Percentiles rank a stretch among this genome's conserved stretches.
Evolutionary conservation across 225 moss, liverwort and hornwort species (phyloP).

Genomic region (Climacium dendroides): DNA sequence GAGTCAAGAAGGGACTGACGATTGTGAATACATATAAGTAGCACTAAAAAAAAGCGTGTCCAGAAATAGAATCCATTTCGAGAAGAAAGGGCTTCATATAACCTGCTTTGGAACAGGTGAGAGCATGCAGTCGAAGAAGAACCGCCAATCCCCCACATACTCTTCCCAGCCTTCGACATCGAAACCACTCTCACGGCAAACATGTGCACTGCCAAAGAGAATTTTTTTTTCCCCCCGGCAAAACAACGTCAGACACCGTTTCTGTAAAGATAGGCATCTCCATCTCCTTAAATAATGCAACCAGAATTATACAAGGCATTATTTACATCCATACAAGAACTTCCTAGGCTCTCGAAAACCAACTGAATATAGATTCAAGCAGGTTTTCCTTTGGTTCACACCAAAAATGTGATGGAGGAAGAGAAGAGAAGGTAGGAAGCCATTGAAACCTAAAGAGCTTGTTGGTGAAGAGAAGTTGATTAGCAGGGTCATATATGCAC

Average conservation of each 20-base stretch:
- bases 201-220: conserved; percentile 60
- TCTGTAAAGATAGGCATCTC: not conserved
- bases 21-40: not conserved
- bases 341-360: not conserved
- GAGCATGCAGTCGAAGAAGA: conserved; percentile 88
- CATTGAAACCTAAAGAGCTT: conserved; percentile 27
- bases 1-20: not conserved
- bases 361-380: not conserved
- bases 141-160: conserved; percentile 83
- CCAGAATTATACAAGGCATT: not conserved
- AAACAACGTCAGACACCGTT: not conserved
- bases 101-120: conserved; percentile 75
- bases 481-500: conserved; percentile 30
- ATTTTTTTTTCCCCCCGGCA: too few relatives aligned
- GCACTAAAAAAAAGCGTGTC: not conserved
- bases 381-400: not conserved
- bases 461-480: conserved; percentile 34
- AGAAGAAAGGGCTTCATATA: not conserved
- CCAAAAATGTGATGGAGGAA: not conserved
- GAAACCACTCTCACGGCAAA: conserved; percentile 32
- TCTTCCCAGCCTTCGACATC: conserved; percentile 79
- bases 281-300: not conserved
- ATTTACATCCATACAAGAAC: not conserved
- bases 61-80: not conserved
- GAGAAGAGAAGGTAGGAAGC: not conserved